phyloP scores from a whole-genome alignment of 345 rosid species.

The Brassica nigra region DNA sequence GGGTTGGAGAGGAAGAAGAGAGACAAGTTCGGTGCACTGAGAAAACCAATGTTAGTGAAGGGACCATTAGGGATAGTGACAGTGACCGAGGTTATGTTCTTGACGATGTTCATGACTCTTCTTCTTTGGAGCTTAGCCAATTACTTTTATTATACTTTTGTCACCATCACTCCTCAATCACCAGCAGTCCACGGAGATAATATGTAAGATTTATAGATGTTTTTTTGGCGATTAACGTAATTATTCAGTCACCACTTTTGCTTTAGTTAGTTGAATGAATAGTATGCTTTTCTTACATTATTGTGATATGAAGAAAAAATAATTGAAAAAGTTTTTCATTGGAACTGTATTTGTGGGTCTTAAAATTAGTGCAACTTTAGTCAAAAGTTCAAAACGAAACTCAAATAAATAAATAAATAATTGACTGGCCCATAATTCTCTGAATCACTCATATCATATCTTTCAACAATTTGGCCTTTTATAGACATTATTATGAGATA shows the following conservation, averaged over 20 bases:
- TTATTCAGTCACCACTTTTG: neutral
- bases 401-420: neutral
- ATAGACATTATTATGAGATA: neutral
- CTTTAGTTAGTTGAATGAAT: neutral
- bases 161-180: constrained; percentile 42
- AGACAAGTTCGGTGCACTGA: constrained; percentile 32
- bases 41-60: constrained; percentile 62
- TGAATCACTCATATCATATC: constrained; percentile 27
- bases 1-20: constrained; percentile 18
- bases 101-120: constrained; percentile 69
- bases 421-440: constrained; percentile 11
- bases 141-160: constrained; percentile 49
- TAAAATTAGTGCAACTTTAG: constrained; percentile 6
- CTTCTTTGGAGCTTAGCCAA: constrained; percentile 61
- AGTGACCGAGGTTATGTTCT: constrained; percentile 56
- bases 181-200: constrained; percentile 37
- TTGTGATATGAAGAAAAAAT: neutral
- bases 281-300: neutral
- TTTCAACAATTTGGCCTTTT: neutral
- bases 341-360: neutral
- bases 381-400: constrained; percentile 1
- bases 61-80: constrained; percentile 91
- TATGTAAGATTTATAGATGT: constrained; percentile 44
- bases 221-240: neutral
- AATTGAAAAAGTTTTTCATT: neutral